Percentiles rank a stretch among this genome's conserved stretches.
Evolutionary conservation across 495 filamentous ascomycete species (phyloP).

Genomic region (Penicillium odoratum): DNA sequence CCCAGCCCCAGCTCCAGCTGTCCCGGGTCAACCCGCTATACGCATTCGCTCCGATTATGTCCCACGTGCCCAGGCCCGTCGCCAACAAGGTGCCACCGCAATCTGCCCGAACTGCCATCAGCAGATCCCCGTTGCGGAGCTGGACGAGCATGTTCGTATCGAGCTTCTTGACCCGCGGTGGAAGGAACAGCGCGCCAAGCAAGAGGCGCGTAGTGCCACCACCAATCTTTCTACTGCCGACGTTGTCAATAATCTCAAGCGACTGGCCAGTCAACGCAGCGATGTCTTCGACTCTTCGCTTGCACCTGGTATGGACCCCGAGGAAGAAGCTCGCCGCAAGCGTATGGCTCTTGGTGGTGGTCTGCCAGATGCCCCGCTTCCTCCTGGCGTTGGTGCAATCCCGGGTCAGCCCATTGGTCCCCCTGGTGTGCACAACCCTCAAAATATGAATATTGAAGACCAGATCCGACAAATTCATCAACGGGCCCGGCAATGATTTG

Average conservation of each 20-base stretch:
- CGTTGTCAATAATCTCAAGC: constrained; percentile 92
- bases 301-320: constrained; percentile 38
- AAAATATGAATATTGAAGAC: constrained; percentile 50
- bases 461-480: constrained; percentile 52
- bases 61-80: constrained; percentile 74
- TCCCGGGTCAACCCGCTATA: constrained; percentile 67
- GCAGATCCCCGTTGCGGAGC: constrained; percentile 79
- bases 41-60: constrained; percentile 93
- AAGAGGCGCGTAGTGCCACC: constrained; percentile 77
- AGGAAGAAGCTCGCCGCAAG: constrained; percentile 77
- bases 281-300: constrained; percentile 78
- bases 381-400: constrained; percentile 10
- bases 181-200: constrained; percentile 92
- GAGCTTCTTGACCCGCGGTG: constrained; percentile 93
- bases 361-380: constrained; percentile 20
- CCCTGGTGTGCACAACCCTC: constrained; percentile 34
- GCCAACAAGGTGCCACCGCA: constrained; percentile 62
- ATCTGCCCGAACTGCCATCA: constrained; percentile 94
- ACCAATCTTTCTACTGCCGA: constrained; percentile 86
- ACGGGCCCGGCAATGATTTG: constrained; percentile 32
- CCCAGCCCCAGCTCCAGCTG: constrained; percentile 68
- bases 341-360: constrained; percentile 56
- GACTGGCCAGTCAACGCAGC: constrained; percentile 86
- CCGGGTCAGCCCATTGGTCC: constrained; percentile 15
- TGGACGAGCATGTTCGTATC: constrained; percentile 94